Evolutionary conservation across 208 protist genomes (phyloP).

Genomic region (Acanthamoeba triangularis): DNA sequence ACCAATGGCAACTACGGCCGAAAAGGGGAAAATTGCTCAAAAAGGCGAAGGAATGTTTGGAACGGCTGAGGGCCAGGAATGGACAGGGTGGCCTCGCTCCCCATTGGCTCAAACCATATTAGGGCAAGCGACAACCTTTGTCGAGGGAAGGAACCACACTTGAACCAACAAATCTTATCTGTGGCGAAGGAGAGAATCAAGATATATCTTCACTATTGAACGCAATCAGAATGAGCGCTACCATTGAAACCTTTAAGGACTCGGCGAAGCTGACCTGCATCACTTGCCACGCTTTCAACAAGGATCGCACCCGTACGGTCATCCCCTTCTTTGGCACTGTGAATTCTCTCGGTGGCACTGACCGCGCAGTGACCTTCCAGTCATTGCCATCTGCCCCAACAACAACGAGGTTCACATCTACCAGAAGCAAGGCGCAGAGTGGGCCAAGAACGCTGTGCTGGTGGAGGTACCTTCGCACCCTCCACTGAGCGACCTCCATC

Average conservation of each 20-base stretch:
- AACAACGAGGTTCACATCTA: slow-evolving; percentile 92
- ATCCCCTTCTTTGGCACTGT: neutral
- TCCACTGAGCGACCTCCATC: too few relatives aligned
- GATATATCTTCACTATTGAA: too few relatives aligned
- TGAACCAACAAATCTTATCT: too few relatives aligned
- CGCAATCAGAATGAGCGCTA: slow-evolving; percentile 38
- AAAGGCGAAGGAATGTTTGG: neutral
- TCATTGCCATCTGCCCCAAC: slow-evolving; percentile 93
- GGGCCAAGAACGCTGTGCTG: slow-evolving; percentile 81
- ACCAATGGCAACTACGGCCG: neutral
- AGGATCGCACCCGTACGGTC: slow-evolving; percentile 87
- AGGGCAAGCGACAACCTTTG: neutral
- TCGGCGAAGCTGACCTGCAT: slow-evolving; percentile 83
- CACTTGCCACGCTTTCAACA: slow-evolving; percentile 94
- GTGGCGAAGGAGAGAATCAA: neutral
- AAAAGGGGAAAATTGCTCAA: neutral
- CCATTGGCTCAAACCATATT: neutral
- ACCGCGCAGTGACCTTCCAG: neutral
- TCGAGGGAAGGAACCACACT: too few relatives aligned
- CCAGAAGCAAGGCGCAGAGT: slow-evolving; percentile 85
- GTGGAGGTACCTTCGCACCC: slow-evolving; percentile 73
- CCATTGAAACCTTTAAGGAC: slow-evolving; percentile 38
- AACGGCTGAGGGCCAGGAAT: neutral
- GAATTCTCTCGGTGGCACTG: neutral
- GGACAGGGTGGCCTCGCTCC: neutral